These are phyloP conservation scores for Bigelowiella natans DNA, from an alignment of 78 protist species.

Conservation along the genomic window DNA sequence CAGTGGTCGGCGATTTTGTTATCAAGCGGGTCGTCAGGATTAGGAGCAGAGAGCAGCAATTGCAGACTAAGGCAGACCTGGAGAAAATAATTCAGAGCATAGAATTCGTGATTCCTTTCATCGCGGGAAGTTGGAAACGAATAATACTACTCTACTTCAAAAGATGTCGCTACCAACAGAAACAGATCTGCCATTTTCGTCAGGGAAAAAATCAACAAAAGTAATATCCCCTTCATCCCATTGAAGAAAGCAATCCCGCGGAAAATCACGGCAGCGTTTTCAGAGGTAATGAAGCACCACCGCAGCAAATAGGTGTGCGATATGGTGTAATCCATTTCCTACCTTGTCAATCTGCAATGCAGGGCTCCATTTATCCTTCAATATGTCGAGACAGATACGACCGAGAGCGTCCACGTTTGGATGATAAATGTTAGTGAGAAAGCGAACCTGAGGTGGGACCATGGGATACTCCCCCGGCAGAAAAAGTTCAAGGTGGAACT, in stretches of 20 bases:
- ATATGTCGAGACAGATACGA: conserved; percentile 94
- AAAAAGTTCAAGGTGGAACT: conserved; percentile 81
- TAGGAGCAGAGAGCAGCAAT: conserved; percentile 65
- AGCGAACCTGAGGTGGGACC: conserved; percentile 71
- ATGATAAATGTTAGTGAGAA: conserved; percentile 81
- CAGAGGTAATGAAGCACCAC: no score
- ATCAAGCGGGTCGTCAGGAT: conserved; percentile 87
- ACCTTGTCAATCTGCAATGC: neutral
- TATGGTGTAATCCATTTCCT: no score
- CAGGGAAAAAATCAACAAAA: no score
- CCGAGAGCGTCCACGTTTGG: conserved; percentile 92
- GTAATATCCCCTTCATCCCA: no score
- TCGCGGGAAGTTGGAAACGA: no score
- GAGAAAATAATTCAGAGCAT: no score
- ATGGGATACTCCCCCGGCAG: conserved; percentile 92
- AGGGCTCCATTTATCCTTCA: conserved; percentile 98
- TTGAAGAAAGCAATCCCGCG: no score
- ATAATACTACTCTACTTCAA: no score
- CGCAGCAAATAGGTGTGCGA: neutral
- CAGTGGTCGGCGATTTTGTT: conserved; percentile 61
- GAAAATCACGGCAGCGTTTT: no score
- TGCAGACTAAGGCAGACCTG: neutral
- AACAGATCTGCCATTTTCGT: no score
- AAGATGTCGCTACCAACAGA: no score
- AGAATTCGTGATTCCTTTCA: no score